A percentile compares a stretch with the other conserved stretches of the same genome.
Evolutionary conservation across 1,139 yeast genomes (phyloP).

Genomic region (Sugiyamaella novakii): DNA sequence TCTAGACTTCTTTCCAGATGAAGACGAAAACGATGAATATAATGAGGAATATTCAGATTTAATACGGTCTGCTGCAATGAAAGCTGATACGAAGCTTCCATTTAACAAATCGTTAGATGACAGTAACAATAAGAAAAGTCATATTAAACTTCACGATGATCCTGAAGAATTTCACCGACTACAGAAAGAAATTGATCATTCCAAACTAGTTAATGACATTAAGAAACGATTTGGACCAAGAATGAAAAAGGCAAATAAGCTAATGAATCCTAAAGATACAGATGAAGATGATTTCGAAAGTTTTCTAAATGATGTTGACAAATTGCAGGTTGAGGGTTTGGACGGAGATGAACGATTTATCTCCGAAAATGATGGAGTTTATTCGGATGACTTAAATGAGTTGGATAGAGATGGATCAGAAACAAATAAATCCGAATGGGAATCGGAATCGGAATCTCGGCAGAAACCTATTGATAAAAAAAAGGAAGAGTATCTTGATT

Average conservation of each 20-base stretch:
- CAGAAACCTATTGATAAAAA: constrained; percentile 19
- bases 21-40: constrained; percentile 16
- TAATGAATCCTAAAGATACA: constrained; percentile 2
- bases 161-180: constrained; percentile 29
- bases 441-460: background rate
- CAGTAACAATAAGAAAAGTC: background rate
- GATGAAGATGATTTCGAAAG: constrained; percentile 38
- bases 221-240: constrained; percentile 30
- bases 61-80: constrained; percentile 5
- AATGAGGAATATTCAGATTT: constrained; percentile 9
- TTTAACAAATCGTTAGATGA: background rate
- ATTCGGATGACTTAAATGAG: background rate
- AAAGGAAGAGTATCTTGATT: constrained; percentile 34
- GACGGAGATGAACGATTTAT: constrained; percentile 14
- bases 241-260: background rate
- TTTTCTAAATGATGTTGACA: constrained; percentile 34
- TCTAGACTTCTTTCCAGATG: constrained; percentile 23
- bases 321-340: background rate
- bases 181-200: constrained; percentile 29
- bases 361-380: background rate
- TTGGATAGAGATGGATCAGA: background rate
- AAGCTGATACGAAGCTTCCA: background rate
- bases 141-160: constrained; percentile 23
- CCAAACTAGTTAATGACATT: constrained; percentile 30
- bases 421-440: too few relatives aligned